phyloP scores from a whole-genome alignment of 345 rosid genomes.

The Populus simonii region DNA sequence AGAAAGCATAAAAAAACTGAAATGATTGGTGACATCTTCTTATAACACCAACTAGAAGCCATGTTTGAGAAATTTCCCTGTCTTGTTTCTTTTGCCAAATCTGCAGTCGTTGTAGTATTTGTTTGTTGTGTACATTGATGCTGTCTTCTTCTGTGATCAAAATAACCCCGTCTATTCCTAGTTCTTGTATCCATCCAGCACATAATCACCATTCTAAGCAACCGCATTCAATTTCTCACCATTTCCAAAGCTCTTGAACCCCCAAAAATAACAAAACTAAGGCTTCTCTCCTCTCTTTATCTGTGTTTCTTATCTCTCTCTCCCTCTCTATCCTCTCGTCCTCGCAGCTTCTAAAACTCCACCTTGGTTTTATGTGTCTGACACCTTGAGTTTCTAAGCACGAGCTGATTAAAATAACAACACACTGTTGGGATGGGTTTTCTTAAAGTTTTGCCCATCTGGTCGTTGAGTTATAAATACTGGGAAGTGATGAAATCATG shows the following conservation, averaged over 20 bases:
- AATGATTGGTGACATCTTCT: conserved; percentile 34
- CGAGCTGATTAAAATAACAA: conserved; percentile 18
- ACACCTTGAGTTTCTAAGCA: conserved; percentile 31
- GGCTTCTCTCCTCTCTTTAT: not conserved
- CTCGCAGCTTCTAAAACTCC: conserved; percentile 31
- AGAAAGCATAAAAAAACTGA: conserved; percentile 39
- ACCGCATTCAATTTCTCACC: conserved; percentile 38
- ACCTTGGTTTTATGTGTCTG: conserved; percentile 36
- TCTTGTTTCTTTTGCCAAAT: conserved; percentile 13
- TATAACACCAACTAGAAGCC: conserved; percentile 29
- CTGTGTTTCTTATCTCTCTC: not conserved
- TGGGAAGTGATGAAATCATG: conserved; percentile 67
- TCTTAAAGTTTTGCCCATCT: conserved; percentile 61
- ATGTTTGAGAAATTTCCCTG: conserved; percentile 35
- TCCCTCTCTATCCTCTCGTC: conserved; percentile 21
- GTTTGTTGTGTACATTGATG: conserved; percentile 31
- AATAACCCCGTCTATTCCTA: conserved; percentile 50
- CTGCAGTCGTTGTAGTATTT: not conserved
- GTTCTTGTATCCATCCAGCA: conserved; percentile 44
- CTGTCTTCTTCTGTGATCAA: conserved; percentile 54
- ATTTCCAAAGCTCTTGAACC: conserved; percentile 38
- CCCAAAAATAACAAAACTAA: conserved; percentile 11
- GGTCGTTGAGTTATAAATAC: conserved; percentile 60
- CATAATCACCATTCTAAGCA: conserved; percentile 34
- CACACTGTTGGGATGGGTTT: conserved; percentile 39